Conservation (phyloP, 345 rosid species). For the Aquilaria malaccensis region DNA sequence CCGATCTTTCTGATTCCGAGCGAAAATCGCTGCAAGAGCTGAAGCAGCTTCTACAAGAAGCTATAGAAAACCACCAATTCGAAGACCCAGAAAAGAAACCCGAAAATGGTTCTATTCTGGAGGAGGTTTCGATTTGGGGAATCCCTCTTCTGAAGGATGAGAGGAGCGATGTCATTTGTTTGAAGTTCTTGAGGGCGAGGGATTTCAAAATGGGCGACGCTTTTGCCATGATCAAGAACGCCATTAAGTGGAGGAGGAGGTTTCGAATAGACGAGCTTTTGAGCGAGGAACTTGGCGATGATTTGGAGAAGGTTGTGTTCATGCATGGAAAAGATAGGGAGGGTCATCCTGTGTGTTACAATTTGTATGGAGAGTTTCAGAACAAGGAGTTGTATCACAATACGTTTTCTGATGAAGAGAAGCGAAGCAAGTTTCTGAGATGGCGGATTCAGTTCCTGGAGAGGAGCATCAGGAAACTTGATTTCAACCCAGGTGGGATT, state of each 20-base stretch:
- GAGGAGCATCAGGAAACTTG: constrained; percentile 73
- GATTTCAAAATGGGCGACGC: constrained; percentile 69
- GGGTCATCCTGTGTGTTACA: constrained; percentile 78
- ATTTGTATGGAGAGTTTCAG: constrained; percentile 79
- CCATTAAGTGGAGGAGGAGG: constrained; percentile 58
- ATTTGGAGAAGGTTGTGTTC: constrained; percentile 69
- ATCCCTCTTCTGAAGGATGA: constrained; percentile 67
- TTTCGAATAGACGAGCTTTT: constrained; percentile 54
- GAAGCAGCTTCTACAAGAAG: constrained; percentile 10
- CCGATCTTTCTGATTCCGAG: constrained; percentile 44
- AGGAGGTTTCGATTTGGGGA: constrained; percentile 51
- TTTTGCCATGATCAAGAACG: constrained; percentile 58
- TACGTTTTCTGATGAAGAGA: constrained; percentile 61
- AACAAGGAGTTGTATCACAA: constrained; percentile 71
- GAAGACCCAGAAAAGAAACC: constrained; percentile 8
- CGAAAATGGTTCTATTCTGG: constrained; percentile 10
- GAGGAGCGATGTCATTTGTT: constrained; percentile 51
- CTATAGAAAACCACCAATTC: constrained; percentile 3
- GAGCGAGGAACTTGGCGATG: constrained; percentile 64
- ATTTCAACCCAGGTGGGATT: constrained; percentile 64
- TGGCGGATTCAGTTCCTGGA: constrained; percentile 88
- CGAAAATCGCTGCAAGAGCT: constrained; percentile 26
- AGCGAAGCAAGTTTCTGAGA: constrained; percentile 53
- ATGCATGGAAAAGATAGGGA: constrained; percentile 74
- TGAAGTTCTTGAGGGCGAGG: constrained; percentile 68